Evolutionary conservation across 1,139 yeast genomes (phyloP).

Genomic region (Arxiozyma heterogenica): DNA sequence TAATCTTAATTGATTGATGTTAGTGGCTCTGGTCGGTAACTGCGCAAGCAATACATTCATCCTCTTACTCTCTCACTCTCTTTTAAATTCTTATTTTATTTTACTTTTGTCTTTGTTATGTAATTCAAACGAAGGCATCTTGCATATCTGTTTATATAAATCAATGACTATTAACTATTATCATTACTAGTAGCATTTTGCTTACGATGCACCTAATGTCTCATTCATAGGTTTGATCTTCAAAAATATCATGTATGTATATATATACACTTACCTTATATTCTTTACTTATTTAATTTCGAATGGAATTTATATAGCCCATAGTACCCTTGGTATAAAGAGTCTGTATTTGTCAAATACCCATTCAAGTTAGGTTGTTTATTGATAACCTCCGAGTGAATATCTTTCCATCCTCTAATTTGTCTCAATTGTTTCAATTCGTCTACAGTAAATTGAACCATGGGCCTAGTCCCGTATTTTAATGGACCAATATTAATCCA

Average conservation of each 20-base stretch:
- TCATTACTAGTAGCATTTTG: too few relatives aligned
- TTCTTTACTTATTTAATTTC: conserved; percentile 4
- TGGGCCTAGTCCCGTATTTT: conserved; percentile 82
- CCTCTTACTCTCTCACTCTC: not conserved
- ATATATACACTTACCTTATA: conserved; percentile 1
- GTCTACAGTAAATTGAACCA: conserved; percentile 58
- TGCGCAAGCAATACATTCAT: conserved; percentile 26
- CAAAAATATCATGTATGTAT: not conserved
- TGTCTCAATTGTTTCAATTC: conserved; percentile 48
- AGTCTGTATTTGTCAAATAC: conserved; percentile 54
- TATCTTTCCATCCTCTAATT: conserved; percentile 56
- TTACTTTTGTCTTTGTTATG: not conserved
- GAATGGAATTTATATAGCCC: conserved; percentile 45
- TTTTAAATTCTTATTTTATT: too few relatives aligned
- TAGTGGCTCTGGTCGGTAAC: conserved; percentile 29
- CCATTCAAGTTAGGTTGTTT: conserved; percentile 33
- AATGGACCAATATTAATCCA: conserved; percentile 87
- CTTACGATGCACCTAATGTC: too few relatives aligned
- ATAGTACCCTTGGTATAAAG: conserved; percentile 72
- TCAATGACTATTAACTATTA: too few relatives aligned
- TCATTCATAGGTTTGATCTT: too few relatives aligned
- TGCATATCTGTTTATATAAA: too few relatives aligned
- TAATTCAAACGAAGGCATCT: too few relatives aligned
- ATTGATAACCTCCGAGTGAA: conserved; percentile 10
- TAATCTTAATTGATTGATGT: conserved; percentile 5